Base-by-base conservation (phyloP, 805 yeast species). In the Tetrapisispora nanseiensis region DNA sequence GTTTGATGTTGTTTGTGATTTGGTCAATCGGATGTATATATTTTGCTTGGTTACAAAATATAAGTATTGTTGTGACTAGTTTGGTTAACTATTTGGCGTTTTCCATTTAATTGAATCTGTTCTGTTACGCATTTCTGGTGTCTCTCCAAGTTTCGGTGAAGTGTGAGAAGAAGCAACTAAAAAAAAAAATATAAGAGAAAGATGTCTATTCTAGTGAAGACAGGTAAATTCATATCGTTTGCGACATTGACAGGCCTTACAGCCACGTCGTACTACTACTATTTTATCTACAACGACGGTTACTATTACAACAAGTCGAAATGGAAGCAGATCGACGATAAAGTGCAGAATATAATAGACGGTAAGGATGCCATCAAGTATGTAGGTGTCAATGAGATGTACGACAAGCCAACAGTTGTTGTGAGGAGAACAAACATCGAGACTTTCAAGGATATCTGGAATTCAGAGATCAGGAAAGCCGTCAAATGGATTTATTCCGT, bases 361-460 rank as follows among this genome's bases (percentile, higher is more conserved):
- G 51, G 55, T 19, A 47, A 46, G 29, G 49, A 46, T 18, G 41
- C 30, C 6, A 22, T 40, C 29, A 9, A 29, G 10, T 40, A 45
- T 20, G 38, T 45, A 21, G 42, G 42, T 12, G 23, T 37, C 8
- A 42, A 34, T 15, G 56, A 54, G 7, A 24, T 36, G 20, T 33
- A 43, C 21, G 26, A 23, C 8, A 39, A 42, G 11, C 49, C 54
- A 16, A 48, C 44, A 10, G 48, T 44, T 13, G 45, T 52, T 10
- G 44, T 49, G 12, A 41, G 31, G 28, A 50, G 57, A 42, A 51
- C 52, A 13, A 39, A 45, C 22, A 26, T 40, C n/a, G 59, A 55
- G 41, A 51, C 54, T 9, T 45, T 51, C 43, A 55, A 55, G 34
- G 59, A 55, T 36, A 22, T 55, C 23, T 55, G 59, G 59, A 55